These are phyloP conservation scores for Nannochloropsis limnetica DNA, from an alignment of 352 stramenopile genomes.

Conservation along the genomic window DNA sequence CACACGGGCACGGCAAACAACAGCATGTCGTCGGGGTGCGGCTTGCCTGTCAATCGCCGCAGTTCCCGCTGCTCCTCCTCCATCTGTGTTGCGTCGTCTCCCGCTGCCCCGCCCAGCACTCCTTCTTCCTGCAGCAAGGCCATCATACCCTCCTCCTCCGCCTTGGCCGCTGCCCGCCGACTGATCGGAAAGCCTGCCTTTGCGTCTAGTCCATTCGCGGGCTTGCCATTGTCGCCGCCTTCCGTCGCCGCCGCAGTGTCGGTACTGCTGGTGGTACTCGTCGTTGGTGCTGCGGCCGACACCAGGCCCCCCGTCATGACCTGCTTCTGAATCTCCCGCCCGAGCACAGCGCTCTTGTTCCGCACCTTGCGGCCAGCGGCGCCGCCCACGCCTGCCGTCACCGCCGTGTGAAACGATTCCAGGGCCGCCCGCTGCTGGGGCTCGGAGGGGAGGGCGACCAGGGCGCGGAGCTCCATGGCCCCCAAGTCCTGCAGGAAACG, in stretches of 20 bases:
- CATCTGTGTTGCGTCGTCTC: conserved; percentile 53
- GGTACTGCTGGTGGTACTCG: not conserved
- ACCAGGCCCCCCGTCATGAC: not conserved
- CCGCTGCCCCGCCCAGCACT: conserved; percentile 34
- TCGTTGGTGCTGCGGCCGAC: not conserved
- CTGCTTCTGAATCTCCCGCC: conserved; percentile 27
- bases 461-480: conserved; percentile 45
- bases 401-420: conserved; percentile 3
- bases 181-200: conserved; percentile 1
- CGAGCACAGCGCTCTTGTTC: conserved; percentile 53
- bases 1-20: conserved; percentile 78
- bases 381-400: conserved; percentile 39
- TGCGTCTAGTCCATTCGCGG: not conserved
- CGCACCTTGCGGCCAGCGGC: conserved; percentile 40
- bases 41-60: conserved; percentile 68
- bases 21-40: conserved; percentile 68
- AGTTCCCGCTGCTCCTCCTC: conserved; percentile 74
- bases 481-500: conserved; percentile 38
- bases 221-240: not conserved
- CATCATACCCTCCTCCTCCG: conserved; percentile 60
- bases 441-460: not conserved
- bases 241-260: not conserved
- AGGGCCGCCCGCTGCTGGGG: not conserved
- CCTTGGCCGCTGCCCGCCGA: conserved; percentile 48
- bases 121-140: conserved; percentile 51